Evolutionary conservation across 2,329 filamentous ascomycete genomes (phyloP), one percentile per base, ranked within the genome.

Genomic region (Diaporthe sp.): DNA sequence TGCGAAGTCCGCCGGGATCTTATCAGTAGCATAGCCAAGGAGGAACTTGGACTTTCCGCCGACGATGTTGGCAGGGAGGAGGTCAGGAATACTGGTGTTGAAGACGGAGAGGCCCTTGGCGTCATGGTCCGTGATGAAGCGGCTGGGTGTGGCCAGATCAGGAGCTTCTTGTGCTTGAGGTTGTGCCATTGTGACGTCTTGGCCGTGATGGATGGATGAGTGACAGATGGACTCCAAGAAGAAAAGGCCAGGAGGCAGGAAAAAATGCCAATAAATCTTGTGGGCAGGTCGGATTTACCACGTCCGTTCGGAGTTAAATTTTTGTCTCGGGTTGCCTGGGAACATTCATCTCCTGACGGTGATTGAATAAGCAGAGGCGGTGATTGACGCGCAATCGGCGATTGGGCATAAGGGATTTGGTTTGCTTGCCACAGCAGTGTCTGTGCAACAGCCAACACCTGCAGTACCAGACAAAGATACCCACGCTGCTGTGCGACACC

Each of bases 61-160:
- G 22, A 78, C 56, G 5, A 37, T 17, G 22, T 56, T 35, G 25
- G 73, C 71, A 1, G 77, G 77, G 0, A 76, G 71, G 3, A 37
- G 50, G 25, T 73, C 75, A 0, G 77, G 70, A n/a, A 77, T 58
- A 12, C 42, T 42, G 30, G 58, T 71, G 39, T 73, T 61, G 58
- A 78, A 76, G 25, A 73, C 51, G 0, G 77, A 68, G 22, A 68
- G 73, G 9, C 77, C 77, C 7, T 74, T 72, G 25, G 73, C 56
- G 17, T 76, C 72, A 58, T 78, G 77, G n/a, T 69, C 71, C 6
- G 77, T 78, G 56, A 78, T 78, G 71, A 74, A 78, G 13, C 77
- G 76, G 32, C 47, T 69, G 10, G 71, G 68, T 0, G 53, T 59
- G 22, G 13, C 3, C 7, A 50, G 68, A 8, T 47, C 55, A n/a